Conservation (phyloP, 805 yeast species). For the Lipomyces oligophaga region DNA sequence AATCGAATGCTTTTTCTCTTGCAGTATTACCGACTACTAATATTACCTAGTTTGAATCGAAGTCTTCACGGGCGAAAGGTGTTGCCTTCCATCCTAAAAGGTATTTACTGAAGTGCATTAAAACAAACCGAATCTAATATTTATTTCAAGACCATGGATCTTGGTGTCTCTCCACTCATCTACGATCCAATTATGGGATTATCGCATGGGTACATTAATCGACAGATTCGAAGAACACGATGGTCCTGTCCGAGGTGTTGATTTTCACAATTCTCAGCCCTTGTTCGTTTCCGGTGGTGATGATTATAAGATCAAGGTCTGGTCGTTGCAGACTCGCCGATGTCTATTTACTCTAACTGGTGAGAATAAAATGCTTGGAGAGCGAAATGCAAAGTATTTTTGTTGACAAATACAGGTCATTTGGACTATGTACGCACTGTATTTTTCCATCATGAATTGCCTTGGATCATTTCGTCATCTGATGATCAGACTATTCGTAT, state of each 20-base stretch:
- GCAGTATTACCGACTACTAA: too few relatives aligned
- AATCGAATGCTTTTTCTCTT: too few relatives aligned
- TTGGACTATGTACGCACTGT: slow-evolving; percentile 93
- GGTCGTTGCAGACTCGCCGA: slow-evolving; percentile 90
- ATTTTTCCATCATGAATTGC: slow-evolving; percentile 89
- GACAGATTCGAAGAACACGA: slow-evolving; percentile 97
- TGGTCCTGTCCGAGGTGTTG: slow-evolving; percentile 95
- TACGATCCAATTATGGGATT: slow-evolving; percentile 99
- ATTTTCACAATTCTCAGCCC: slow-evolving; percentile 97
- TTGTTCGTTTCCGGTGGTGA: slow-evolving; percentile 96
- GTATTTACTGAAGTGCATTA: slow-evolving; percentile 28
- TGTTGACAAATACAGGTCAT: slow-evolving; percentile 54
- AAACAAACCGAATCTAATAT: background rate
- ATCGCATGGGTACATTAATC: slow-evolving; percentile 96
- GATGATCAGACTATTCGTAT: slow-evolving; percentile 98
- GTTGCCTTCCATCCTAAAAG: slow-evolving; percentile 93
- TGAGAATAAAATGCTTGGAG: background rate
- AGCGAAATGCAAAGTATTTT: background rate
- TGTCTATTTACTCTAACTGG: slow-evolving; percentile 78
- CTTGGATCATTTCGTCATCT: slow-evolving; percentile 94
- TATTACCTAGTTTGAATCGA: slow-evolving; percentile 85
- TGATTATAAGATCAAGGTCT: slow-evolving; percentile 89
- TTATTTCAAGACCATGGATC: slow-evolving; percentile 76
- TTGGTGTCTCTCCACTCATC: slow-evolving; percentile 91
- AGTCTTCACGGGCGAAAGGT: slow-evolving; percentile 96